Evolutionary conservation across 441 rosid species (phyloP).

Genomic region (Melastoma candidum): DNA sequence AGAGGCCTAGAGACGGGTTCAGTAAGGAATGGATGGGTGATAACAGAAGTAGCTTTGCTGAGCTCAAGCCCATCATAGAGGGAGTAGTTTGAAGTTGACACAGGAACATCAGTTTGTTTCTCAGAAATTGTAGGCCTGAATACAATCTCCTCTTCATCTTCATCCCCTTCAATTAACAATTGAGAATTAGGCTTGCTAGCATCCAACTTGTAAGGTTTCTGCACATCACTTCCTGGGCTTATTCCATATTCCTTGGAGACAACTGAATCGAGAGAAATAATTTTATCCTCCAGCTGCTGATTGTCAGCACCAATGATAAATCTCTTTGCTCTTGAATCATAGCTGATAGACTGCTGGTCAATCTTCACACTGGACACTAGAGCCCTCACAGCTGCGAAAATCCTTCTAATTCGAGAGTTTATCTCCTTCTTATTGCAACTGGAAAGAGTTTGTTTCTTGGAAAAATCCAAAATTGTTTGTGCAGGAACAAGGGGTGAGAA

Average conservation of each 20-base stretch:
- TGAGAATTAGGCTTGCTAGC: slow-evolving; percentile 26
- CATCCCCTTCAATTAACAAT: slow-evolving; percentile 48
- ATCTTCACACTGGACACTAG: slow-evolving; percentile 47
- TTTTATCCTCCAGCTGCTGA: slow-evolving; percentile 26
- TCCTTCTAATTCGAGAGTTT: slow-evolving; percentile 57
- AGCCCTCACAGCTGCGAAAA: slow-evolving; percentile 83
- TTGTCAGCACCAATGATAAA: slow-evolving; percentile 63
- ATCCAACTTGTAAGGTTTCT: slow-evolving; percentile 21
- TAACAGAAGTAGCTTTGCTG: slow-evolving; percentile 24
- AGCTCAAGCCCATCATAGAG: slow-evolving; percentile 38
- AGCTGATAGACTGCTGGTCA: slow-evolving; percentile 46
- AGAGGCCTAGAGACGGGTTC: slow-evolving; percentile 30
- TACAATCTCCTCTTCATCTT: slow-evolving; percentile 90
- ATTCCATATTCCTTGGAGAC: slow-evolving; percentile 19
- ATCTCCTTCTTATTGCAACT: slow-evolving; percentile 59
- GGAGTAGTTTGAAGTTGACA: slow-evolving; percentile 24
- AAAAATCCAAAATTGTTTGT: slow-evolving; percentile 74
- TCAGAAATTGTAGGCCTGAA: slow-evolving; percentile 55
- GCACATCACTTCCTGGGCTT: slow-evolving; percentile 26
- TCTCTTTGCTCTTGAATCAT: slow-evolving; percentile 64
- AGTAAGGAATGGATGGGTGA: slow-evolving; percentile 32
- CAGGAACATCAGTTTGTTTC: slow-evolving; percentile 40
- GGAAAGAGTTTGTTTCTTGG: slow-evolving; percentile 59
- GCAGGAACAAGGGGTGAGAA: slow-evolving; percentile 80
- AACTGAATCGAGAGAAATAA: slow-evolving; percentile 22